Evolutionary conservation across 495 filamentous ascomycete genomes (phyloP).

Genomic region (Durotheca rogersii): DNA sequence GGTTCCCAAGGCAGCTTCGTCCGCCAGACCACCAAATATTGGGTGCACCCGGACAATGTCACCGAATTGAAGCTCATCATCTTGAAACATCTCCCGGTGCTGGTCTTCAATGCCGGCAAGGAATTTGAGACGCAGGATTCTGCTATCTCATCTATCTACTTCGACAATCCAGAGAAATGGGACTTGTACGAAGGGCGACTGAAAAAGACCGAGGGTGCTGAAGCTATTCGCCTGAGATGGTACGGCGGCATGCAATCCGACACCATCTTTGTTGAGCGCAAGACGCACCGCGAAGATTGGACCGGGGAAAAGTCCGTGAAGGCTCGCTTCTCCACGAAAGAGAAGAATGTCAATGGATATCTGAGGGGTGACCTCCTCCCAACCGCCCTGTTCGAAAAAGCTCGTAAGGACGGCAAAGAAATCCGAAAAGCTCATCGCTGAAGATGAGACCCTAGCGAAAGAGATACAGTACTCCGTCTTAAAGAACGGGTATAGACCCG

Average conservation of each 20-base stretch:
- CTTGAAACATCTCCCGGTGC: slow-evolving; percentile 92
- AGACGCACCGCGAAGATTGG: slow-evolving; percentile 99
- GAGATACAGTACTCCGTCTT: slow-evolving; percentile 94
- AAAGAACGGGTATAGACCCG: slow-evolving; percentile 77
- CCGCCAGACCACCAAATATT: slow-evolving; percentile 98
- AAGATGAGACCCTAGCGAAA: slow-evolving; percentile 82
- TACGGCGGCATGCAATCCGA: slow-evolving; percentile 95
- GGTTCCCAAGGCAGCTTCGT: slow-evolving; percentile 94
- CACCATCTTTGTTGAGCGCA: slow-evolving; percentile 94
- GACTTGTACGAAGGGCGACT: slow-evolving; percentile 90
- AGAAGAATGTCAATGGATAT: slow-evolving; percentile 94
- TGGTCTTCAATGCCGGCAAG: slow-evolving; percentile 97
- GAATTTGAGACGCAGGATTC: slow-evolving; percentile 88
- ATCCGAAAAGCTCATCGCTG: slow-evolving; percentile 80
- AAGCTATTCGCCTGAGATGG: slow-evolving; percentile 95
- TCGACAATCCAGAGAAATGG: slow-evolving; percentile 90
- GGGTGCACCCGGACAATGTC: slow-evolving; percentile 98
- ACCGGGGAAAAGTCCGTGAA: slow-evolving; percentile 99
- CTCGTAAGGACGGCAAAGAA: slow-evolving; percentile 92
- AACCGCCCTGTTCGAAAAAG: slow-evolving; percentile 86
- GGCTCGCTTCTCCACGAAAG: slow-evolving; percentile 89
- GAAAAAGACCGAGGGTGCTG: slow-evolving; percentile 96
- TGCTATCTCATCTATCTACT: slow-evolving; percentile 98
- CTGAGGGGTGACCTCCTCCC: slow-evolving; percentile 78
- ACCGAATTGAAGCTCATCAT: slow-evolving; percentile 97